Percentiles rank a stretch among this genome's conserved stretches.
Conservation (phyloP, 176 grass and related monocot species). For the Poa annua region DNA sequence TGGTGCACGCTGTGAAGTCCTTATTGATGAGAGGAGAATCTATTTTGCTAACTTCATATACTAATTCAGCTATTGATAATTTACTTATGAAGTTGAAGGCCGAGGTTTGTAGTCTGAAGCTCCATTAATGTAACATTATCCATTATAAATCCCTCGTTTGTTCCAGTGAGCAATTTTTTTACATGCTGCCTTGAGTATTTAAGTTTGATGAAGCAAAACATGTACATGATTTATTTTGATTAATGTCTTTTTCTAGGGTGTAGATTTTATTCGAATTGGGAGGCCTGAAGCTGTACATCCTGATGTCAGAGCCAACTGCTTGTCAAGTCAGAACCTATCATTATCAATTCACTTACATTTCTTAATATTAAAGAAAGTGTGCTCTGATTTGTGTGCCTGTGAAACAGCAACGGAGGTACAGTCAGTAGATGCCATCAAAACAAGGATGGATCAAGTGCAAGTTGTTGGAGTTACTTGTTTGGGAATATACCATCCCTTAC, state of each 20-base stretch:
- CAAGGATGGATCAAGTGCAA: conserved; percentile 80
- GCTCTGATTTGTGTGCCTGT: conserved; percentile 43
- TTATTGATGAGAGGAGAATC: conserved; percentile 90
- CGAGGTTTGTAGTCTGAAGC: conserved; percentile 51
- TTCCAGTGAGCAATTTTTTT: conserved; percentile 13
- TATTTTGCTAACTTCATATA: conserved; percentile 95
- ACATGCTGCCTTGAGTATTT: conserved; percentile 6
- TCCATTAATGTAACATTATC: conserved; percentile 5
- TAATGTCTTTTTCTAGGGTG: conserved; percentile 55
- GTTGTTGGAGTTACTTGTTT: conserved; percentile 98
- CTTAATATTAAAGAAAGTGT: conserved; percentile 27
- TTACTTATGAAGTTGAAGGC: conserved; percentile 93
- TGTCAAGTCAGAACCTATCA: conserved; percentile 61
- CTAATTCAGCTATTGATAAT: conserved; percentile 99
- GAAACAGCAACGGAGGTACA: conserved; percentile 61
- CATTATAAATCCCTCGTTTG: background rate
- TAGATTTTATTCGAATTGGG: conserved; percentile 96
- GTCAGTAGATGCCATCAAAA: conserved; percentile 78
- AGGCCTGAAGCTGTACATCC: conserved; percentile 84
- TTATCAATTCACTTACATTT: conserved; percentile 38
- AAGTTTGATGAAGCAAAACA: conserved; percentile 6
- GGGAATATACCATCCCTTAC: conserved; percentile 87
- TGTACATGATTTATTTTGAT: conserved; percentile 39
- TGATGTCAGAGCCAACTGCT: conserved; percentile 74
- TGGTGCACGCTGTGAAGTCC: conserved; percentile 98